phyloP scores from a whole-genome alignment of 768 basidiomycete genomes.

The Boletus rex-veris region DNA sequence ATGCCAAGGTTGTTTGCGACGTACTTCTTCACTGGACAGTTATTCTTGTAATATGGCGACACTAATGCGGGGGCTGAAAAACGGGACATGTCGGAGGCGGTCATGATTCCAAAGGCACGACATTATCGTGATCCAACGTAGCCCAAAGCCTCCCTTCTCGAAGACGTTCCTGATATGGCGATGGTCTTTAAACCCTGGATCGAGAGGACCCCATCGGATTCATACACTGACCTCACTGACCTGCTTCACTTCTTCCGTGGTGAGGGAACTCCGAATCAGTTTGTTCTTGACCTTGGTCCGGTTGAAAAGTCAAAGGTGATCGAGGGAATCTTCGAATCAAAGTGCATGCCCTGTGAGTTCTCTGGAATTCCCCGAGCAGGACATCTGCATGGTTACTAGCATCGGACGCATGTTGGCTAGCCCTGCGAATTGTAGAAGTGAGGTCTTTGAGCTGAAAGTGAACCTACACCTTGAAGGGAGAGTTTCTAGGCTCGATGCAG shows the following conservation, averaged over 20 bases:
- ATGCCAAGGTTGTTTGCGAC: background rate
- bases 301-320: background rate
- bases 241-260: conserved; percentile 11
- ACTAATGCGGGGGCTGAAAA: conserved; percentile 19
- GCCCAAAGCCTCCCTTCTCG: conserved; percentile 30
- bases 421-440: conserved; percentile 11
- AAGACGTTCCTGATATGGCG: conserved; percentile 20
- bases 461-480: conserved; percentile 14
- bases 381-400: conserved; percentile 22
- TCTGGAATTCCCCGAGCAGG: conserved; percentile 19
- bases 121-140: conserved; percentile 18
- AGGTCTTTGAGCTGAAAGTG: conserved; percentile 22
- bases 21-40: conserved; percentile 17
- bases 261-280: conserved; percentile 20
- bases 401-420: conserved; percentile 15
- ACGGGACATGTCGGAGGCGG: conserved; percentile 14
- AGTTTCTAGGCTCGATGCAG: too few species aligned
- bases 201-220: background rate
- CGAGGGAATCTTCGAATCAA: background rate
- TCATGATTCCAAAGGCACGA: conserved; percentile 23
- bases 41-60: conserved; percentile 26
- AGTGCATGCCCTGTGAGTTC: conserved; percentile 5
- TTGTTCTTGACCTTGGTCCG: conserved; percentile 21
- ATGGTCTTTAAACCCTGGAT: background rate
- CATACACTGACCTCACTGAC: conserved; percentile 14